Evolutionary conservation across 164 flowering plant species (phyloP), one percentile per base, ranked within the genome.

Genomic region (Hamamelis virginiana): DNA sequence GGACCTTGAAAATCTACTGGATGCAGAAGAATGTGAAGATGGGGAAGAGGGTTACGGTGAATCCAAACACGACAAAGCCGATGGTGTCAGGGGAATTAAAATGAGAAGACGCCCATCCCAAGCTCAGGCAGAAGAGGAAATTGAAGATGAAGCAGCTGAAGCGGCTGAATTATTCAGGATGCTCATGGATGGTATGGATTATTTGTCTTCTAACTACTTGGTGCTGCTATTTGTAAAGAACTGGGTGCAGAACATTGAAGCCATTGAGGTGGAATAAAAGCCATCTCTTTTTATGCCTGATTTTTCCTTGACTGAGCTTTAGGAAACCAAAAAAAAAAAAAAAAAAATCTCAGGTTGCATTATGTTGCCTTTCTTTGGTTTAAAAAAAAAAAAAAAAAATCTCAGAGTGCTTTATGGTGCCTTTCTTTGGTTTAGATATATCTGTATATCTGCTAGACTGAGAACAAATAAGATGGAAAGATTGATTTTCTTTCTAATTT

Each of bases 91-190:
- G 73, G 97, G 97, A 46, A 85, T 92, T 19, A 91, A 92, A 81
- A 92, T 92, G 96, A 82, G 99, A 72, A 82, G 97, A 74, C 87
- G 71, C 21, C 90, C 92, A 48, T 77, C 86, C 25, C 87, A 82
- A 72, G 85, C 83, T 62, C 93, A 84, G 80, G 88, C 87, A 52
- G 93, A 89, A 65, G 99, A 92, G 78, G 97, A 92, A 79, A 84
- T 87, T 61, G 97, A 95, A 82, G 99, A 95, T 85, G 97, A 95
- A 84, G 93, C 86, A 27, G 96, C 97, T 61, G 99, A 95, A 83
- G 97, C 97, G 22, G 97, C 97, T 58, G 99, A 95, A 61, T 77
- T 95, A 51, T 85, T 91, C 78, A 83, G 91, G 79, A 84, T 95
- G 86, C 97, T 95, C 44, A 85, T 92, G 94, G 97, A 95, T 74